phyloP scores from a whole-genome alignment of 768 basidiomycete genomes.

The Suillus placidus region DNA sequence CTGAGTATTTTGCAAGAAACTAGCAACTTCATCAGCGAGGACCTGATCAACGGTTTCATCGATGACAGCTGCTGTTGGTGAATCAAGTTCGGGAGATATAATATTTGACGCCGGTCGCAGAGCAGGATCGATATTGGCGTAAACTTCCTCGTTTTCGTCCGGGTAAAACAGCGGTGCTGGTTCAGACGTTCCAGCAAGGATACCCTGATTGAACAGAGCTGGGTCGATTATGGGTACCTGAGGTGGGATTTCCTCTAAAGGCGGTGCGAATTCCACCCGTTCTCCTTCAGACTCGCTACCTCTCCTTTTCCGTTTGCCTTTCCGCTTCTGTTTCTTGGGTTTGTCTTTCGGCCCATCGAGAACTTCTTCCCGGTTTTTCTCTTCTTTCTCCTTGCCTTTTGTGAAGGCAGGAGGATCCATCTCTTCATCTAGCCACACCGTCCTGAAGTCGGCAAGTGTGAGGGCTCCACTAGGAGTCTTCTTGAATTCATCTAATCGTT shows the following conservation, averaged over 20 bases:
- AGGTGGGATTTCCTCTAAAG: slow-evolving; percentile 22
- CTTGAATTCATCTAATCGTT: slow-evolving; percentile 93
- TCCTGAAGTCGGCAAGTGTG: slow-evolving; percentile 88
- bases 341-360: slow-evolving; percentile 36
- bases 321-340: slow-evolving; percentile 32
- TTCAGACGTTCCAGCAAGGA: slow-evolving; percentile 56
- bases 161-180: slow-evolving; percentile 46
- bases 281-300: slow-evolving; percentile 41
- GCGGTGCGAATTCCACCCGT: slow-evolving; percentile 17
- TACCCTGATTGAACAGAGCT: slow-evolving; percentile 64
- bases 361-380: slow-evolving; percentile 48
- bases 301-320: slow-evolving; percentile 44
- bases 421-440: slow-evolving; percentile 89
- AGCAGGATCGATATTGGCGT: slow-evolving; percentile 59
- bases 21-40: slow-evolving; percentile 70
- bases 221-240: slow-evolving; percentile 50
- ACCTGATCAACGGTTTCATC: slow-evolving; percentile 66
- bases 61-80: slow-evolving; percentile 35
- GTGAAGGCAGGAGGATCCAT: slow-evolving; percentile 91
- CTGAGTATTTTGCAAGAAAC: slow-evolving; percentile 63
- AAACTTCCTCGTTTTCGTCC: slow-evolving; percentile 41
- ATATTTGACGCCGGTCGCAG: slow-evolving; percentile 39
- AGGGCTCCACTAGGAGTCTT: slow-evolving; percentile 83
- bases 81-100: slow-evolving; percentile 15
- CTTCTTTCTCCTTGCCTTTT: slow-evolving; percentile 73